phyloP scores from a whole-genome alignment of 257 asterid genomes.

The Penstemon newberryi region DNA sequence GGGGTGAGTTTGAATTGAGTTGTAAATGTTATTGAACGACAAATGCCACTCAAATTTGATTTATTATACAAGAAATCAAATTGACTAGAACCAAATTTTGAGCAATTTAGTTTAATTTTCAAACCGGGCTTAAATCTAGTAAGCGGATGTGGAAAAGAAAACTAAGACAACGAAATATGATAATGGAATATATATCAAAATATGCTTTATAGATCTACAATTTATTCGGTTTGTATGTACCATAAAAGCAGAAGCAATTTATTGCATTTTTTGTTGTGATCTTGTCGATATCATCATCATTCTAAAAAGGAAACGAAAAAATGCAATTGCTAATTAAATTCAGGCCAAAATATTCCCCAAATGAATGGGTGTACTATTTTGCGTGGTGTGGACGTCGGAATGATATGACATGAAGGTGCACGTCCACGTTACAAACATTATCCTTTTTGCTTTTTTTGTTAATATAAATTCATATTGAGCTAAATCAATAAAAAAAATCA shows the following conservation, averaged over 20 bases:
- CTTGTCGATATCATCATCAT: constrained; percentile 3
- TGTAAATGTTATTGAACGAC: too few species aligned
- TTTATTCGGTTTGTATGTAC: constrained; percentile 11
- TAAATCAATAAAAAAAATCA: not conserved
- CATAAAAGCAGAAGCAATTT: constrained; percentile 2
- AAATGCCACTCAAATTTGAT: too few species aligned
- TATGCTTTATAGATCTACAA: constrained; percentile 7
- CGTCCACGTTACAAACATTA: not conserved
- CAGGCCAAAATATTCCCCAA: not conserved
- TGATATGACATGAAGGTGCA: not conserved
- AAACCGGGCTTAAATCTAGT: too few species aligned
- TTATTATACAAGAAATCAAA: too few species aligned
- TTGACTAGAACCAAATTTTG: too few species aligned
- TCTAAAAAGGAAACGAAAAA: constrained; percentile 15
- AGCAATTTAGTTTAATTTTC: too few species aligned
- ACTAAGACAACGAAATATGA: not conserved
- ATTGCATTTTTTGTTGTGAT: constrained; percentile 1
- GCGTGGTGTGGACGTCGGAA: not conserved
- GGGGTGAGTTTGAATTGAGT: too few species aligned
- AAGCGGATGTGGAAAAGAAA: too few species aligned
- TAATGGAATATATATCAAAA: not conserved
- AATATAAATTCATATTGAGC: not conserved
- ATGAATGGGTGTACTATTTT: not conserved
- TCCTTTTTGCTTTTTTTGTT: too few species aligned
- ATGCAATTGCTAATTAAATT: not conserved